These are phyloP conservation scores for Striga hermonthica DNA, from an alignment of 305 asterid genomes.

Conservation along the genomic window DNA sequence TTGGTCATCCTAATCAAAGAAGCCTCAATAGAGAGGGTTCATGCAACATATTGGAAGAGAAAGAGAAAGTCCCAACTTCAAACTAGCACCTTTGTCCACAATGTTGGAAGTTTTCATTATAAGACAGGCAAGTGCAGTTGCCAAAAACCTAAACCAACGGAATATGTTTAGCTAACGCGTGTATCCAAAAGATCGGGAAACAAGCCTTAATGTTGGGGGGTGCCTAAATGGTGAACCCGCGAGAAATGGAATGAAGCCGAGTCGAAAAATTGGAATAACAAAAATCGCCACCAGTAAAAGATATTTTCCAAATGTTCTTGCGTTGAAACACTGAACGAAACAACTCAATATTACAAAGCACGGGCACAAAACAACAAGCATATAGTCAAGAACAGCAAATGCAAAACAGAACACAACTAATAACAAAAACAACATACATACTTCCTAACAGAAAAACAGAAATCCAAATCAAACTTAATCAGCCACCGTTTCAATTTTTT, in stretches of 20 bases:
- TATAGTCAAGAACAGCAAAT: constrained; percentile 39
- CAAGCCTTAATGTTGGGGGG: too few species aligned
- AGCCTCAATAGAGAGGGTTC: too few species aligned
- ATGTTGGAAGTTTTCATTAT: too few species aligned
- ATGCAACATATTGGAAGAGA: too few species aligned
- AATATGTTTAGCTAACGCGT: too few species aligned
- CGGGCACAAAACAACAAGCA: constrained; percentile 35
- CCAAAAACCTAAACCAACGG: too few species aligned
- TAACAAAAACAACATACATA: constrained; percentile 36
- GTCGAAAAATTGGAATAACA: constrained; percentile 26
- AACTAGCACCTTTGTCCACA: too few species aligned
- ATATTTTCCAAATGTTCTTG: constrained; percentile 38
- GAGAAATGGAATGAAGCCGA: neutral
- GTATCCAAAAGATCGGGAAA: too few species aligned
- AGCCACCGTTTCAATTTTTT: constrained; percentile 43
- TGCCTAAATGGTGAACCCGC: too few species aligned
- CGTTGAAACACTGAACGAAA: constrained; percentile 33
- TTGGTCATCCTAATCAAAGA: too few species aligned
- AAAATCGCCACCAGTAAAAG: constrained; percentile 25
- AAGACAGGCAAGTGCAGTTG: too few species aligned
- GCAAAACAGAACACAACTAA: constrained; percentile 38
- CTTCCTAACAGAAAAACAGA: constrained; percentile 37
- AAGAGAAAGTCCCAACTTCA: too few species aligned
- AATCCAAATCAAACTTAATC: constrained; percentile 44
- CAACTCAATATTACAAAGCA: constrained; percentile 34